Conservation (phyloP, 2,329 filamentous ascomycete genomes). For the Colletotrichum chlorophyti region DNA sequence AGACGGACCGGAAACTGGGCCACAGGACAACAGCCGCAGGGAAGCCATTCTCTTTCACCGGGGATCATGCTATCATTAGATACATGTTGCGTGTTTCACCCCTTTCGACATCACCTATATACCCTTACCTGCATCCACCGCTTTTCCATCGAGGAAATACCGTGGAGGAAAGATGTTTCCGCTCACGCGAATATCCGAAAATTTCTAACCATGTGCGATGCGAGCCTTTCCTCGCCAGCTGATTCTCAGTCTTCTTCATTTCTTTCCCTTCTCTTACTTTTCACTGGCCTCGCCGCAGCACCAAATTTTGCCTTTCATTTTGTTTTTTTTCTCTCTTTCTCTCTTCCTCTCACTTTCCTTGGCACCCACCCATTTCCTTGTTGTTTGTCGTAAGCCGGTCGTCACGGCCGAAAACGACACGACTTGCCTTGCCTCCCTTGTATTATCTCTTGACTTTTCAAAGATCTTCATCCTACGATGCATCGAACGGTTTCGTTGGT, state of each 20-base stretch:
- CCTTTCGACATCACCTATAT: constrained; percentile 22
- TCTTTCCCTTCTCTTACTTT: constrained; percentile 19
- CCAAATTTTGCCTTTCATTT: no score
- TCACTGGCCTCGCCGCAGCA: no score
- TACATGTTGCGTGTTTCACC: no score
- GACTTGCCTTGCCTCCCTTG: constrained; percentile 24
- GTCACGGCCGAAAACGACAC: no score
- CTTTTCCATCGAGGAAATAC: no score
- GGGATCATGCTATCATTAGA: neutral
- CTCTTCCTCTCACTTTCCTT: no score
- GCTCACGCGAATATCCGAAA: constrained; percentile 39
- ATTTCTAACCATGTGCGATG: constrained; percentile 19
- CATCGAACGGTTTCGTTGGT: neutral
- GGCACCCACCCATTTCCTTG: neutral
- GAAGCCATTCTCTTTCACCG: neutral
- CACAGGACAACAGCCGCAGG: no score
- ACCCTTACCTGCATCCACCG: constrained; percentile 26
- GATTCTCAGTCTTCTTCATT: neutral
- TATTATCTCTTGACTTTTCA: constrained; percentile 15
- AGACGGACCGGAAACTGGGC: no score
- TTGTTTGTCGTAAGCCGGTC: no score
- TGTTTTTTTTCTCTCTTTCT: constrained; percentile 28
- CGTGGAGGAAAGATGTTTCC: constrained; percentile 34
- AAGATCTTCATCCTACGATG: constrained; percentile 9
- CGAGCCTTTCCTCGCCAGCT: neutral